A percentile compares a stretch with the other conserved stretches of the same genome.
Conservation (phyloP, 768 basidiomycete species). For the Tephrocybe sp. region DNA sequence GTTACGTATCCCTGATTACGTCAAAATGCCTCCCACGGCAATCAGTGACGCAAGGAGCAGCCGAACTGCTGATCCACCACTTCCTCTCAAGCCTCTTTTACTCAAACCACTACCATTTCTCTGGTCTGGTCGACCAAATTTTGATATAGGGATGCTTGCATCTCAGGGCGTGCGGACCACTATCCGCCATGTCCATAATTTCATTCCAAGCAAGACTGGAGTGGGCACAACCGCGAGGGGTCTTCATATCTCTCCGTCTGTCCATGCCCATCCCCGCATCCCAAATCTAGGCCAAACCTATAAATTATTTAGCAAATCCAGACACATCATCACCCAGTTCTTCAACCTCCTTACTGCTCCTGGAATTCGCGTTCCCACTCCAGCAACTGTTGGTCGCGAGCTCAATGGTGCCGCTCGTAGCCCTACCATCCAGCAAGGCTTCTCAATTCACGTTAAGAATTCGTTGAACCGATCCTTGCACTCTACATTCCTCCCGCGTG, state of each 20-base stretch:
- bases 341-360: slow-evolving; percentile 60
- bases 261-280: slow-evolving; percentile 30
- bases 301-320: slow-evolving; percentile 52
- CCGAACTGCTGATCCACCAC: background rate
- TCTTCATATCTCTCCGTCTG: slow-evolving; percentile 44
- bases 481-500: slow-evolving; percentile 58
- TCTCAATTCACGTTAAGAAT: slow-evolving; percentile 57
- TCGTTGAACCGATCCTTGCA: slow-evolving; percentile 48
- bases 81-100: background rate
- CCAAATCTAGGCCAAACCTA: slow-evolving; percentile 36
- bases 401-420: slow-evolving; percentile 30
- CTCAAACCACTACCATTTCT: background rate
- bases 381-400: slow-evolving; percentile 24
- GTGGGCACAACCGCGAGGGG: slow-evolving; percentile 29
- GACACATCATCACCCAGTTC: slow-evolving; percentile 54
- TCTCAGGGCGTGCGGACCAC: slow-evolving; percentile 42
- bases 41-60: slow-evolving; percentile 7
- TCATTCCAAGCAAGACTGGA: slow-evolving; percentile 26
- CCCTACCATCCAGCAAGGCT: slow-evolving; percentile 48
- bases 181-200: slow-evolving; percentile 38
- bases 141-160: slow-evolving; percentile 31
- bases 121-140: background rate
- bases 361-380: slow-evolving; percentile 37
- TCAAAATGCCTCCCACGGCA: background rate
- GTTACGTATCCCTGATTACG: slow-evolving; percentile 8